Evolutionary conservation across 805 yeast species (phyloP).

Genomic region (Teunomyces stri): DNA sequence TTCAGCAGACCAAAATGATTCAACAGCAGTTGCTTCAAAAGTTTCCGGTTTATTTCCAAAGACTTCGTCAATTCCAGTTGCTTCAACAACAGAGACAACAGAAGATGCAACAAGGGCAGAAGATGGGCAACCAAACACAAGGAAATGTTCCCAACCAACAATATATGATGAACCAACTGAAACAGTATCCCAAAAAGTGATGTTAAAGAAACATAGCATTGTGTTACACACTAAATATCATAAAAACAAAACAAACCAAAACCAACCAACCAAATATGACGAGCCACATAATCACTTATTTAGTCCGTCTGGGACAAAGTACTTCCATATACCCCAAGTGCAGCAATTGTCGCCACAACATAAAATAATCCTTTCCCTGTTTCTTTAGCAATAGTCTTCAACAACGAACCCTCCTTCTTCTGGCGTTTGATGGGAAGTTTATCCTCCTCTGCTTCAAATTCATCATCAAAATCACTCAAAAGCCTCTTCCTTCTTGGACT

Average conservation of each 20-base stretch:
- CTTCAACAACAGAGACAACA: constrained; percentile 24
- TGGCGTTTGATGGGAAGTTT: neutral
- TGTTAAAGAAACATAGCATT: neutral
- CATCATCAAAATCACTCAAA: constrained; percentile 9
- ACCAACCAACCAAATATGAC: neutral
- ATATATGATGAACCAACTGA: constrained; percentile 3
- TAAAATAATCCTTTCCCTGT: constrained; percentile 31
- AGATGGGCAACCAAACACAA: neutral
- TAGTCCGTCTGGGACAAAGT: constrained; percentile 6
- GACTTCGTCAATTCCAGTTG: constrained; percentile 25
- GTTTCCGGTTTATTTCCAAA: constrained; percentile 25
- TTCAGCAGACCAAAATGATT: constrained; percentile 37
- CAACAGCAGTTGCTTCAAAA: constrained; percentile 28
- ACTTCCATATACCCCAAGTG: constrained; percentile 38
- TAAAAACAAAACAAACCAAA: neutral
- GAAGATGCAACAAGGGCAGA: constrained; percentile 14
- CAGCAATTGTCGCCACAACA: constrained; percentile 29
- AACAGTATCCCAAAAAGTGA: neutral
- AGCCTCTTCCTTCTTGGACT: constrained; percentile 4
- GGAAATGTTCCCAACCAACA: constrained; percentile 2
- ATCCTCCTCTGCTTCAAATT: constrained; percentile 2
- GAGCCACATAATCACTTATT: neutral
- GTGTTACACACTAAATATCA: neutral
- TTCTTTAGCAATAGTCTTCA: constrained; percentile 26
- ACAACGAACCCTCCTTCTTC: constrained; percentile 8